phyloP scores from a whole-genome alignment of 495 filamentous ascomycete genomes.

The Tuber borchii region DNA sequence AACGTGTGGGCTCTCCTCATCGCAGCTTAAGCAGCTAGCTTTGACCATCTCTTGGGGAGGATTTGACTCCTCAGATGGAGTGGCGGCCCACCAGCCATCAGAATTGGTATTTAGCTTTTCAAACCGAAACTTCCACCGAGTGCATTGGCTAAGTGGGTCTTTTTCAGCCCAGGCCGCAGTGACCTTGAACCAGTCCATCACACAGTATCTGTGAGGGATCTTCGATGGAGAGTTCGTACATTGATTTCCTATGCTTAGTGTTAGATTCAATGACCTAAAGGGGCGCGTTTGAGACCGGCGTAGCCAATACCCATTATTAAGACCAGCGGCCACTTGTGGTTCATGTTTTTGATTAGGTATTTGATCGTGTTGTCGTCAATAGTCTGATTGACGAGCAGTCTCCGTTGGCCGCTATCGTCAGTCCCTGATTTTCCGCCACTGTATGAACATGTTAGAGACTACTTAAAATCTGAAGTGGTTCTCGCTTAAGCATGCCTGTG shows the following conservation, averaged over 20 bases:
- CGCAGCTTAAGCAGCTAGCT: conserved; percentile 46
- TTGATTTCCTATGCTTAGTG: conserved; percentile 22
- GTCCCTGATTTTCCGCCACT: conserved; percentile 52
- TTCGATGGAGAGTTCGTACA: conserved; percentile 48
- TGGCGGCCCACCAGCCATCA: conserved; percentile 63
- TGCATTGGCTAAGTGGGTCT: conserved; percentile 41
- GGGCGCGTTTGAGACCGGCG: not conserved
- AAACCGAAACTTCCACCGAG: conserved; percentile 56
- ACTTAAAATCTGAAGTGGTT: not conserved
- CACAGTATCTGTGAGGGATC: conserved; percentile 59
- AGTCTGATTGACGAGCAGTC: conserved; percentile 47
- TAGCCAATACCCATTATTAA: conserved; percentile 55
- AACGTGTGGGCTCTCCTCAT: conserved; percentile 43
- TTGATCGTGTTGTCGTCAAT: conserved; percentile 39
- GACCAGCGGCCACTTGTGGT: conserved; percentile 47
- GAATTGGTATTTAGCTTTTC: conserved; percentile 59
- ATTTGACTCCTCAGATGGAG: conserved; percentile 34
- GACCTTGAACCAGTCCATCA: conserved; percentile 67
- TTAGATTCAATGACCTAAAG: conserved; percentile 4
- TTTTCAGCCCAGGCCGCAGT: conserved; percentile 69
- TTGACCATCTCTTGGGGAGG: conserved; percentile 45
- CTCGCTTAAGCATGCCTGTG: conserved; percentile 53
- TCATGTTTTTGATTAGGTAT: conserved; percentile 44
- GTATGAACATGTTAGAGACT: conserved; percentile 22
- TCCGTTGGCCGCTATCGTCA: conserved; percentile 46